Evolutionary conservation across 2,329 filamentous ascomycete genomes (phyloP).

Genomic region (Botrytis fragariae): DNA sequence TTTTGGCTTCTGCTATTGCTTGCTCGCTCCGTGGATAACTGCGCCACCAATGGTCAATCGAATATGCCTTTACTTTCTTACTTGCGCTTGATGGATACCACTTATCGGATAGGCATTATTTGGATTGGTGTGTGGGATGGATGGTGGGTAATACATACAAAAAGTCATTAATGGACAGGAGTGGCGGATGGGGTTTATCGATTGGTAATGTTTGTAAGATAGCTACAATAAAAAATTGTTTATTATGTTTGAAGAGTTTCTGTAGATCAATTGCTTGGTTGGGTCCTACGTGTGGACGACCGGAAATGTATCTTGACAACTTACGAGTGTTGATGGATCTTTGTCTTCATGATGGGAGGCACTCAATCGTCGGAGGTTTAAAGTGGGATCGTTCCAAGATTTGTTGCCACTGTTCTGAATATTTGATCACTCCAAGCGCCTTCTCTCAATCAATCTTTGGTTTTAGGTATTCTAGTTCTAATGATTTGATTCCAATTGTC

Average conservation of each 20-base stretch:
- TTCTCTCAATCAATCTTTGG: background rate
- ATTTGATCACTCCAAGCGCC: background rate
- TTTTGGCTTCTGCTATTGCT: constrained; percentile 12
- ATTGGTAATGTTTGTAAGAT: constrained; percentile 4
- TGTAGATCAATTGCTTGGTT: background rate
- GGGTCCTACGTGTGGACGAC: background rate
- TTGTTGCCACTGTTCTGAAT: background rate
- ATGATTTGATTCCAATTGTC: background rate
- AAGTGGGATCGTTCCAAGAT: background rate
- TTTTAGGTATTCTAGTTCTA: background rate
- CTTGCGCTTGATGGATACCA: background rate
- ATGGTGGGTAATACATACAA: background rate
- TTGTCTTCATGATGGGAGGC: background rate
- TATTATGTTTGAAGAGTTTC: background rate
- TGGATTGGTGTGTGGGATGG: constrained; percentile 1
- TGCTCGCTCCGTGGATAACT: background rate
- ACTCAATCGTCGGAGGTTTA: background rate
- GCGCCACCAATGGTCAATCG: background rate
- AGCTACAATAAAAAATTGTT: background rate
- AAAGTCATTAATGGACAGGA: background rate
- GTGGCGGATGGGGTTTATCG: background rate
- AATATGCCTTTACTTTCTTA: background rate
- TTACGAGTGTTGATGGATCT: background rate
- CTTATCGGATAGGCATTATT: constrained; percentile 1
- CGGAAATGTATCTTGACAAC: background rate